Evolutionary conservation across 257 asterid species (phyloP).

Genomic region (Lavandula angustifolia): DNA sequence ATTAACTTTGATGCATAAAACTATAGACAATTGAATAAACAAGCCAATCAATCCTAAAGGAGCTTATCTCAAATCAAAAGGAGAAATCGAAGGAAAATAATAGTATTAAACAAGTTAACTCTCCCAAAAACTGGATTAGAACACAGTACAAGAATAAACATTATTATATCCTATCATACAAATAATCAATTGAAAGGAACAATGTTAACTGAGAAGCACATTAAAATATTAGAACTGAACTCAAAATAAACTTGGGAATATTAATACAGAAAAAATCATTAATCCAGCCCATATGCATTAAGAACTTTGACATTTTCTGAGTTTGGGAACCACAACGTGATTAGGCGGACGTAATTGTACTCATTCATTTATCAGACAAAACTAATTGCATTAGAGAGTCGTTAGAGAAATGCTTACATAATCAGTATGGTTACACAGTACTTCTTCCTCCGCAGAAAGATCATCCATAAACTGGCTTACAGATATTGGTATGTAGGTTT

Average conservation of each 20-base stretch:
- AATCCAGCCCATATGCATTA: constrained; percentile 15
- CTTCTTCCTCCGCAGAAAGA: constrained; percentile 84
- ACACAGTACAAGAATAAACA: constrained; percentile 13
- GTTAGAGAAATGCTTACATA: constrained; percentile 54
- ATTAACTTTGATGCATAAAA: constrained; percentile 10
- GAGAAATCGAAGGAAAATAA: constrained; percentile 9
- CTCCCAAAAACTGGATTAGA: constrained; percentile 10
- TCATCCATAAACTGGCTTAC: constrained; percentile 95
- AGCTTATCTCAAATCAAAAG: constrained; percentile 19
- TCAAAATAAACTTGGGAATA: background rate
- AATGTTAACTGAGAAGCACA: constrained; percentile 13
- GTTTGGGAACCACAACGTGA: constrained; percentile 1
- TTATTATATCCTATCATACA: constrained; percentile 1
- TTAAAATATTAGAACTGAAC: constrained; percentile 2
- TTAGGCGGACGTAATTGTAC: constrained; percentile 19
- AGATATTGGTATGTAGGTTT: constrained; percentile 78
- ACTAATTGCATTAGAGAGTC: constrained; percentile 23
- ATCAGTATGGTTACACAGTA: constrained; percentile 55
- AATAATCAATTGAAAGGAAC: background rate
- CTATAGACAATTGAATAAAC: constrained; percentile 9
- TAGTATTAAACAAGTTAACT: constrained; percentile 17
- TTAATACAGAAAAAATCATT: background rate
- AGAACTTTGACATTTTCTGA: constrained; percentile 17
- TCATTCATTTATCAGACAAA: constrained; percentile 4
- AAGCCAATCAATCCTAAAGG: constrained; percentile 9